Evolutionary conservation across 495 filamentous ascomycete genomes (phyloP).

Genomic region (Cetradonia linearis): DNA sequence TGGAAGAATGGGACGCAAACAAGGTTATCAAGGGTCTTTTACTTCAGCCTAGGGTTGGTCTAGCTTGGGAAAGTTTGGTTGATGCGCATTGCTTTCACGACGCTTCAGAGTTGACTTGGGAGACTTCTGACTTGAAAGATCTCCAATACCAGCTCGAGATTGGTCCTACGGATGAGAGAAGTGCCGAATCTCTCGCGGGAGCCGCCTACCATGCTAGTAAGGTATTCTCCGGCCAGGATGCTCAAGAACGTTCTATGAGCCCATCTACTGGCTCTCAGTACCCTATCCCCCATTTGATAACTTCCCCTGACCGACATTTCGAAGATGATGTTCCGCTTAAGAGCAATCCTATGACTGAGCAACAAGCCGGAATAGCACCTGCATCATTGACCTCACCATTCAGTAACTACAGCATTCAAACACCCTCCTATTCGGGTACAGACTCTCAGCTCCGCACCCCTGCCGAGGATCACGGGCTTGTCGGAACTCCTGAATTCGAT

Average conservation of each 20-base stretch:
- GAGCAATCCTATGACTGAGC: neutral
- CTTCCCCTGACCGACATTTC: neutral
- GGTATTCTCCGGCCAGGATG: neutral
- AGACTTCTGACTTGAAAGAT: neutral
- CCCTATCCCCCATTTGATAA: neutral
- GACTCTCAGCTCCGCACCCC: neutral
- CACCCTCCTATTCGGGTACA: neutral
- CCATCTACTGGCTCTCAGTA: neutral
- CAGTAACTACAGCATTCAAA: neutral
- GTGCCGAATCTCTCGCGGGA: neutral
- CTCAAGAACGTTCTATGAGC: neutral
- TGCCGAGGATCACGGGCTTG: neutral
- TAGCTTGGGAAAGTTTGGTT: neutral
- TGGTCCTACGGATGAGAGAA: neutral
- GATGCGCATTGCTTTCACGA: neutral
- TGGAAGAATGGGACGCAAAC: conserved; percentile 6
- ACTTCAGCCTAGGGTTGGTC: neutral
- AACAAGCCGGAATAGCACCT: neutral
- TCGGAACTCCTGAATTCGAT: neutral
- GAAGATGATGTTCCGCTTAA: neutral
- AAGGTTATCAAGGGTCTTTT: conserved; percentile 1
- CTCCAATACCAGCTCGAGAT: neutral
- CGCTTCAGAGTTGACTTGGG: neutral
- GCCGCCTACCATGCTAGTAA: neutral
- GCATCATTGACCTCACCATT: neutral